Base-by-base conservation (phyloP, 352 stramenopile species). In the Pythium biforme region DNA sequence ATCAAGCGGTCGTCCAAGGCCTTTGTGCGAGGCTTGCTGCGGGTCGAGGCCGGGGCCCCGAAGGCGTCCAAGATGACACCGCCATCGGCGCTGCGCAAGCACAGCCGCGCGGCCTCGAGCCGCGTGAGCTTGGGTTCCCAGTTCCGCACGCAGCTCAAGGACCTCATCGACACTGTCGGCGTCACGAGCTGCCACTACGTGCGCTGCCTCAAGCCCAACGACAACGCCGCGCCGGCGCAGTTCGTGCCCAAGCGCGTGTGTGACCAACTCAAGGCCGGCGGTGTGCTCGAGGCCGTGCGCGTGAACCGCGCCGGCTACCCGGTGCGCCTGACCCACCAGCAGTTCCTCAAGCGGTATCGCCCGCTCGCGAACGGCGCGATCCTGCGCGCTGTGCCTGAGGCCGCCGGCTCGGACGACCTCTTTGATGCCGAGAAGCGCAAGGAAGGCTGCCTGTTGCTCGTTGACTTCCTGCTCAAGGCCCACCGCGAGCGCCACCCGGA, bases 141-240 rank as follows among this genome's bases (percentile, higher is more conserved):
- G 69, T 99, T 99, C 71, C 88, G 86, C 20, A 87, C 64, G 25
- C 96, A 99, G 72, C 76, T 99, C 0, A 85, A 87, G 55, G 75
- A 86, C 11, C 75, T 99, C 46, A 87, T 99, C 15, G 85, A 92
- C 33, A 98, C 96, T 22, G 88, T 99, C 37, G 90, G 97, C 63
- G 80, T 84, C 15, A 99, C 95, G 0, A 85, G 92, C 60, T 97
- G 96, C 27, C 96, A 99, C 68, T 99, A 99, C 74, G 95, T 99
- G 25, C 87, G 97, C n/a, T 99, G 97, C 74, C 87, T 99, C 41
- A 99, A 99, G 77, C 97, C 97, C 0, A 99, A 99, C 70, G 97
- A 99, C 73, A 79, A 92, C 15, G 94, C 98, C 12, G 92, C 97
- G 49, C 62, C 84, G 1, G 77, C 74, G 22, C 54, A 75, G 31